phyloP scores from a whole-genome alignment of 495 filamentous ascomycete genomes.

The Cercophora newfieldiana region DNA sequence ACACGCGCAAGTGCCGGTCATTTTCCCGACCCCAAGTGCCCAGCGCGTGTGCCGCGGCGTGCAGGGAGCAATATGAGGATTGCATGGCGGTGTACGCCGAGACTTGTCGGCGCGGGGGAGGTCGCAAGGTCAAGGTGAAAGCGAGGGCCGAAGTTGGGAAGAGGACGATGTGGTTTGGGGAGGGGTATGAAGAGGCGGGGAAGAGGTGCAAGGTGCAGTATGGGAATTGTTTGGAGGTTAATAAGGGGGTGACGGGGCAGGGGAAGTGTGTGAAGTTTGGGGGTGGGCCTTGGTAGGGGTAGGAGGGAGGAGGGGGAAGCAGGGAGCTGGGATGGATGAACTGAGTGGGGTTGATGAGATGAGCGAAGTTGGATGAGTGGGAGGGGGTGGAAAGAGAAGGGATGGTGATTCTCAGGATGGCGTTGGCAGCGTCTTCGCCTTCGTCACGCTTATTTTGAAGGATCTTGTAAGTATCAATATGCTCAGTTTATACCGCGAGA shows the following conservation, averaged over 20 bases:
- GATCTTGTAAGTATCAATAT: too few relatives aligned
- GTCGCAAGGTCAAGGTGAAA: background rate
- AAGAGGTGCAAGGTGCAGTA: conserved; percentile 45
- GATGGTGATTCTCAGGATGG: too few relatives aligned
- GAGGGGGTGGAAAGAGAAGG: too few relatives aligned
- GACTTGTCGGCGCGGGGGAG: conserved; percentile 35
- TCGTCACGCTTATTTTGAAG: too few relatives aligned
- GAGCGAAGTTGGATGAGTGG: too few relatives aligned
- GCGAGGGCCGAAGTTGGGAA: conserved; percentile 8
- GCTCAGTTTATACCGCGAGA: too few relatives aligned
- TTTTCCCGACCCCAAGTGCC: conserved; percentile 32
- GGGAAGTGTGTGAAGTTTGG: conserved; percentile 29
- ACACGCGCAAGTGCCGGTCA: conserved; percentile 38
- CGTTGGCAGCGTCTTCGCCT: too few relatives aligned
- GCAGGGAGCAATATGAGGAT: conserved; percentile 49
- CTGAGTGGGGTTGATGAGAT: background rate
- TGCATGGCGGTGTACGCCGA: conserved; percentile 47
- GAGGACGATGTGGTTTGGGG: conserved; percentile 14
- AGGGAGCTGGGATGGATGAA: too few relatives aligned
- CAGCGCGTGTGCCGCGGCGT: conserved; percentile 48
- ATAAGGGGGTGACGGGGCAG: conserved; percentile 13
- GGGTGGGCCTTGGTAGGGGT: conserved; percentile 5
- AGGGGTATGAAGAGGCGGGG: conserved; percentile 33
- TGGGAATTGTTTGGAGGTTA: conserved; percentile 36
- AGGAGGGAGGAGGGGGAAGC: background rate